These are phyloP conservation scores for Trichophaea hybrida DNA, from an alignment of 2,329 filamentous ascomycete species.

Conservation along the genomic window DNA sequence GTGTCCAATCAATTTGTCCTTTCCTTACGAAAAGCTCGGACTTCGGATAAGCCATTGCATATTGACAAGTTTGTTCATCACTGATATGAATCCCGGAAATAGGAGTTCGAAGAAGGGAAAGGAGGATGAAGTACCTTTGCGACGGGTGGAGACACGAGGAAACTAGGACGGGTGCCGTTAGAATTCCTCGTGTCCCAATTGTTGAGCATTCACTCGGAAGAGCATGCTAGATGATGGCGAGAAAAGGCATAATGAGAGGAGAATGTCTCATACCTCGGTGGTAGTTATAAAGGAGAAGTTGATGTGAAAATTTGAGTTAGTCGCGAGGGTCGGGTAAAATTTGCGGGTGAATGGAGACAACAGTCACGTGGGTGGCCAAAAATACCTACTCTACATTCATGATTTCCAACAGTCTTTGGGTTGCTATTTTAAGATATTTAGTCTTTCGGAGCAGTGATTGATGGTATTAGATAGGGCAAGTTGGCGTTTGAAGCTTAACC, in stretches of 20 bases:
- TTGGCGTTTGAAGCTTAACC: no score
- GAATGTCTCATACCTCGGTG: not conserved
- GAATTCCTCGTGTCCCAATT: not conserved
- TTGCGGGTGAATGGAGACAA: no score
- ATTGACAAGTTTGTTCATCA: not conserved
- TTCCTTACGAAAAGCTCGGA: no score
- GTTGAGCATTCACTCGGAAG: not conserved
- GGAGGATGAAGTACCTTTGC: not conserved
- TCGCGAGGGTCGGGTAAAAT: no score
- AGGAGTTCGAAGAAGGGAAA: not conserved
- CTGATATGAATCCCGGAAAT: not conserved
- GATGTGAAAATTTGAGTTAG: not conserved
- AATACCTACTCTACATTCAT: no score
- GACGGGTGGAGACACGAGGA: not conserved
- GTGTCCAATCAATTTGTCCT: not conserved
- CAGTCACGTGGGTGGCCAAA: no score
- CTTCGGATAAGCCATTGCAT: constrained; percentile 1
- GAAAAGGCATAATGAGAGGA: not conserved
- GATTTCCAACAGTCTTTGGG: no score
- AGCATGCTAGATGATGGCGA: not conserved
- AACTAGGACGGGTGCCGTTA: no score
- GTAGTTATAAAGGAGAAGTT: not conserved
- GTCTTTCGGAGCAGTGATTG: no score
- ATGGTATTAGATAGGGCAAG: no score
- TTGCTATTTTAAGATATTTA: no score